Evolutionary conservation across 129 eudicot species (phyloP).

Genomic region (Kitagawia praeruptora): DNA sequence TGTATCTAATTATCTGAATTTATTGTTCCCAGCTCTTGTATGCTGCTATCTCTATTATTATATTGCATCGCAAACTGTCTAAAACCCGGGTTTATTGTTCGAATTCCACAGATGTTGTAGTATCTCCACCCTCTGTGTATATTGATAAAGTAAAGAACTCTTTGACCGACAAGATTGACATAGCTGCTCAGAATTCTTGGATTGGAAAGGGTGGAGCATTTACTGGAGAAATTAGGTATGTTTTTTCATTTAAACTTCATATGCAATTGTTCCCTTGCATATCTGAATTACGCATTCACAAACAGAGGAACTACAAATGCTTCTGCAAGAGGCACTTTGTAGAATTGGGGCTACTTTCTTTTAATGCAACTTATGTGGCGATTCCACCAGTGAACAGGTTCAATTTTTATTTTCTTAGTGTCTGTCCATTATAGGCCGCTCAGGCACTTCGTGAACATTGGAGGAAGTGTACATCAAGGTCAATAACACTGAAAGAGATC

Average conservation of each 20-base stretch:
- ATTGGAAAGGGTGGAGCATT: slow-evolving; percentile 98
- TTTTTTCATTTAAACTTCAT: slow-evolving; percentile 3
- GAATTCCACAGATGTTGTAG: slow-evolving; percentile 65
- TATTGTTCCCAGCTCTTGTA: background rate
- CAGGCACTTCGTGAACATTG: too few species aligned
- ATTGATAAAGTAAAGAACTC: slow-evolving; percentile 93
- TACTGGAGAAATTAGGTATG: slow-evolving; percentile 92
- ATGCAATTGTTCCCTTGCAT: slow-evolving; percentile 1
- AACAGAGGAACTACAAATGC: background rate
- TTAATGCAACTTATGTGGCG: background rate
- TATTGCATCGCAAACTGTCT: slow-evolving; percentile 10
- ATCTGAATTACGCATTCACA: background rate
- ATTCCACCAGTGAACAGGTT: too few species aligned
- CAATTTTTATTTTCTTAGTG: too few species aligned
- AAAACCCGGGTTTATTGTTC: slow-evolving; percentile 1
- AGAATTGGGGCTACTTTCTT: background rate
- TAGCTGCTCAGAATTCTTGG: slow-evolving; percentile 97
- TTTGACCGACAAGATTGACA: slow-evolving; percentile 63
- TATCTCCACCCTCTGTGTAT: slow-evolving; percentile 87
- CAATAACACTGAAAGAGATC: too few species aligned
- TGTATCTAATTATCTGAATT: background rate
- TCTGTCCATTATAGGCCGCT: too few species aligned
- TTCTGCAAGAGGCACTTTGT: background rate
- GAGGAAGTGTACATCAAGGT: too few species aligned
- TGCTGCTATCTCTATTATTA: slow-evolving; percentile 7